A percentile compares a stretch with the other conserved stretches of the same genome.
Conservation (phyloP, 2,329 filamentous ascomycete genomes). For the Alternaria rosae region DNA sequence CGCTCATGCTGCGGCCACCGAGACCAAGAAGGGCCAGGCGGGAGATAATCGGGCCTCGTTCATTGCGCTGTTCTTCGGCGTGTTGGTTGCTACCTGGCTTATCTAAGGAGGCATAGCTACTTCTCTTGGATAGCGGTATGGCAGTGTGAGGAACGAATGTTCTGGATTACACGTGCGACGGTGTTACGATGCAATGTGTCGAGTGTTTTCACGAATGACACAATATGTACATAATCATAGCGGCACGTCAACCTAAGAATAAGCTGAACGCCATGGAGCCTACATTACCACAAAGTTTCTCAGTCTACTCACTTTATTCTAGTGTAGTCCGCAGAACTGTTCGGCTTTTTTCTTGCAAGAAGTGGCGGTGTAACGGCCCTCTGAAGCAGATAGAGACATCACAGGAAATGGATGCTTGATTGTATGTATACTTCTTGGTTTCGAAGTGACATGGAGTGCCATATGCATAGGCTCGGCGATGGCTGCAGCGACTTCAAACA, state of each 20-base stretch:
- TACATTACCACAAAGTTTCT: neutral
- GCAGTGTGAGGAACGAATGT: neutral
- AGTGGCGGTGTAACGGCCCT: neutral
- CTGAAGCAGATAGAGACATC: neutral
- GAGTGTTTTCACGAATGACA: neutral
- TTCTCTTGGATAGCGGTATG: neutral
- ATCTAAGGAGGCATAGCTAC: constrained; percentile 6
- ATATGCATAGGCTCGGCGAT: neutral
- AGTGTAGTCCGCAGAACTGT: neutral
- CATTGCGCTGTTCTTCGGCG: constrained; percentile 9
- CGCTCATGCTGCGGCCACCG: neutral
- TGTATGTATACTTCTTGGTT: too few species aligned
- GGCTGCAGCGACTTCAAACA: neutral
- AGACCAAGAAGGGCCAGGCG: constrained; percentile 6
- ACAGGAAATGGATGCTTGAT: neutral
- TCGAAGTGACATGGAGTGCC: too few species aligned
- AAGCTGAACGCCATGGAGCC: neutral
- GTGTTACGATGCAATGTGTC: neutral
- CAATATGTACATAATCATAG: neutral
- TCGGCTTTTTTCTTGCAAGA: neutral
- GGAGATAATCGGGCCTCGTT: constrained; percentile 9
- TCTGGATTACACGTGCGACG: neutral
- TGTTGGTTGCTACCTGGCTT: constrained; percentile 9
- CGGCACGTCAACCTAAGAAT: neutral
- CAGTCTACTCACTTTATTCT: neutral